Conservation (phyloP, 148 eudicot genomes). For the Rhododendron molle region DNA sequence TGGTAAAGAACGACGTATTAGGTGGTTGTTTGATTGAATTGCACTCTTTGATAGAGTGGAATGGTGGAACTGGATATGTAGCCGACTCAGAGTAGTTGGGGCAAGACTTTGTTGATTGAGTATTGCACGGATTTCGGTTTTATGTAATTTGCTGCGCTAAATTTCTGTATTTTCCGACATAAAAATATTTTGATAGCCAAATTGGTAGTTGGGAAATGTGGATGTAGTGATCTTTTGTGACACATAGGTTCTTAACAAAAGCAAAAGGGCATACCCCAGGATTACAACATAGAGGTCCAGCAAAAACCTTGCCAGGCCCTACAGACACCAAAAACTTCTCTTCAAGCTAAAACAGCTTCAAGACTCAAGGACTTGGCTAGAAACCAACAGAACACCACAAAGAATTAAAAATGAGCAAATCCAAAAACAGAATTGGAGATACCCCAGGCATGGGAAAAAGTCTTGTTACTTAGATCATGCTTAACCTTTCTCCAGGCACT, state of each 20-base stretch:
- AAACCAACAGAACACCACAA: not conserved
- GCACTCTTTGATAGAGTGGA: not conserved
- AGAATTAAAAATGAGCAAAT: not conserved
- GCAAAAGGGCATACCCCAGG: not conserved
- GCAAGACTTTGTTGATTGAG: not conserved
- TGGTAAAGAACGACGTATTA: not conserved
- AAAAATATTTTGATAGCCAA: not conserved
- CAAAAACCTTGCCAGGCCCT: not conserved
- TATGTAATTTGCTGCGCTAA: not conserved
- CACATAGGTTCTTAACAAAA: not conserved
- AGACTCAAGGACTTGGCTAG: not conserved
- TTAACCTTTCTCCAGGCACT: not conserved
- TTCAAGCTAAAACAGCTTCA: not conserved
- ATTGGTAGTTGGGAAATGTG: not conserved
- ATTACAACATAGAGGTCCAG: not conserved
- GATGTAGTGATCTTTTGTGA: not conserved
- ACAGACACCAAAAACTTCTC: not conserved
- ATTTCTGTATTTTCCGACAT: not conserved
- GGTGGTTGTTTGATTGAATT: not conserved
- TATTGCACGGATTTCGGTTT: not conserved
- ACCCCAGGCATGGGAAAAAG: not conserved
- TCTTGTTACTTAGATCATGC: not conserved
- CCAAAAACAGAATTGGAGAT: not conserved
- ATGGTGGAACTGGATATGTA: not conserved
- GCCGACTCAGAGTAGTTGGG: not conserved